A percentile compares a stretch with the other conserved stretches of the same genome.
These are phyloP conservation scores for Penicillium soppii DNA, from an alignment of 495 filamentous ascomycete species.

Conservation along the genomic window DNA sequence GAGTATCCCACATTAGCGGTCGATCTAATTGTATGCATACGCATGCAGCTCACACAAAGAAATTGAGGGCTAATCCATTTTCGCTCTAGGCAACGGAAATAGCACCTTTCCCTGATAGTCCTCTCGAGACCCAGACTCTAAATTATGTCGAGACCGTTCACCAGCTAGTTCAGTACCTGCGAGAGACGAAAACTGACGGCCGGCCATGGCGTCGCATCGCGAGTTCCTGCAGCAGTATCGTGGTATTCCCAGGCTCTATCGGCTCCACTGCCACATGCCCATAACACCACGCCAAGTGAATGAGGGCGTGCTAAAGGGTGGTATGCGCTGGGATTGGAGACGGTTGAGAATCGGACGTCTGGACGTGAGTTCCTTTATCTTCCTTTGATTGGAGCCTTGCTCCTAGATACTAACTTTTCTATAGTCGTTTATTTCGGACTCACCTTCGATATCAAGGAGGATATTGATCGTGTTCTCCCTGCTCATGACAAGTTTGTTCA, in stretches of 20 bases:
- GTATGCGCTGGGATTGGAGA: not conserved
- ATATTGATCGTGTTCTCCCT: not conserved
- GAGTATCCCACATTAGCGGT: not conserved
- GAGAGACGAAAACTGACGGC: not conserved
- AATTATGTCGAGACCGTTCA: not conserved
- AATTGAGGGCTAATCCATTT: no score
- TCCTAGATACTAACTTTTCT: no score
- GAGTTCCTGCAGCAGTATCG: not conserved
- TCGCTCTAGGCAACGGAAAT: not conserved
- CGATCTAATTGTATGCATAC: not conserved
- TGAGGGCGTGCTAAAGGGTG: not conserved
- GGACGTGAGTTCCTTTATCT: not conserved
- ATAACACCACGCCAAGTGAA: not conserved
- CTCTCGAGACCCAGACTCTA: not conserved
- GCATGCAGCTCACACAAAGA: no score
- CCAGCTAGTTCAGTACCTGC: not conserved
- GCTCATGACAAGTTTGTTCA: not conserved
- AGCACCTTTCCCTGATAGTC: not conserved
- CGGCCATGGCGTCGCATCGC: not conserved
- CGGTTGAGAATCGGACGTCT: not conserved
- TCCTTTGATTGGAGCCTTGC: not conserved
- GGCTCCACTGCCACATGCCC: not conserved
- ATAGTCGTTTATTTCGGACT: not conserved
- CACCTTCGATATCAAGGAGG: not conserved
- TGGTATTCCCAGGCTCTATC: not conserved